phyloP scores from a whole-genome alignment of 2,329 filamentous ascomycete species.

The Phialophora macrospora region DNA sequence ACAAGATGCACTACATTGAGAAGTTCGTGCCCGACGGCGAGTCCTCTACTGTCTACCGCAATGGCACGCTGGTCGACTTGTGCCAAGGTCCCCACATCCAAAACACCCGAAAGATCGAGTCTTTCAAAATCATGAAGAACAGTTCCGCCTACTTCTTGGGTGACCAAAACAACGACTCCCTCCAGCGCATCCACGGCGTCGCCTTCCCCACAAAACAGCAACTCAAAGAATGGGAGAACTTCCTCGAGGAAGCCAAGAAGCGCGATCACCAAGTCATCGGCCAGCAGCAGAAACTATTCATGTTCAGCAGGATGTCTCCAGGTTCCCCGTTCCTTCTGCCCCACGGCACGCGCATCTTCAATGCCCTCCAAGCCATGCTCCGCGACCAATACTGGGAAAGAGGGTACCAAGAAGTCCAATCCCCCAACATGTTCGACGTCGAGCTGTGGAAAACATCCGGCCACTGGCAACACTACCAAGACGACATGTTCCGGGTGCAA shows the following conservation, averaged over 20 bases:
- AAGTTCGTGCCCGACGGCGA: conserved; percentile 88
- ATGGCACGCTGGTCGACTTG: conserved; percentile 90
- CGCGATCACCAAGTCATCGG: conserved; percentile 93
- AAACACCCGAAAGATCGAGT: conserved; percentile 90
- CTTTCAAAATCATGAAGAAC: conserved; percentile 89
- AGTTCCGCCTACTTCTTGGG: conserved; percentile 90
- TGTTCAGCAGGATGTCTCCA: conserved; percentile 93
- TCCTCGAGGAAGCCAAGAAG: conserved; percentile 97
- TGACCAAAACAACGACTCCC: conserved; percentile 88
- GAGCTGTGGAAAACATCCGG: conserved; percentile 93
- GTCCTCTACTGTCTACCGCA: conserved; percentile 91
- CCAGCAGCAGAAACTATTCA: conserved; percentile 94
- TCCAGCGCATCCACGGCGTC: conserved; percentile 95
- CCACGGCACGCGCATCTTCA: conserved; percentile 91
- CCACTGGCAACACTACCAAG: conserved; percentile 91
- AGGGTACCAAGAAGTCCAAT: conserved; percentile 92
- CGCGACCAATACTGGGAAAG: conserved; percentile 89
- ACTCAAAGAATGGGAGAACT: conserved; percentile 90
- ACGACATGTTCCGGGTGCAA: conserved; percentile 91
- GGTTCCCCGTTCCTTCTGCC: conserved; percentile 92
- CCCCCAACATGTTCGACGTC: conserved; percentile 95
- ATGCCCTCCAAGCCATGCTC: conserved; percentile 80
- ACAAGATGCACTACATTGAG: conserved; percentile 97
- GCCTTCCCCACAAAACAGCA: conserved; percentile 97
- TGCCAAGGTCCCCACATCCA: conserved; percentile 95